Conservation (phyloP, 352 stramenopile species). For the Phytophthora boehmeriae region DNA sequence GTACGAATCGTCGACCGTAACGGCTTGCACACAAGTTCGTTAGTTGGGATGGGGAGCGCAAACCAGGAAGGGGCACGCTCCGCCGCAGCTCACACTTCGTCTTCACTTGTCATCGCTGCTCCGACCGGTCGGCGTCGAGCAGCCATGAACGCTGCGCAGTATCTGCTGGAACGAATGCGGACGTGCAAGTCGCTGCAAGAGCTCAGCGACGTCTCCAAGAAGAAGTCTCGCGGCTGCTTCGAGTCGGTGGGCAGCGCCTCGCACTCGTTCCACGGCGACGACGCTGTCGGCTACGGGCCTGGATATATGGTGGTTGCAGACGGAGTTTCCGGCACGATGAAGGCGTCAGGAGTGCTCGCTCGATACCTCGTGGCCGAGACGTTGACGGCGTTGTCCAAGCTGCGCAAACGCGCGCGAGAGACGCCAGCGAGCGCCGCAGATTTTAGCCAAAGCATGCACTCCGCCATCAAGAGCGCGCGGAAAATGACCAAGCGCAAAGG, state of each 20-base stretch:
- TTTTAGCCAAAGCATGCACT: constrained; percentile 71
- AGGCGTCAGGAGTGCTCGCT: constrained; percentile 81
- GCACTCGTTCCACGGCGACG: constrained; percentile 86
- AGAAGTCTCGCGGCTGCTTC: constrained; percentile 56
- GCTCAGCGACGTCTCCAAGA: constrained; percentile 22
- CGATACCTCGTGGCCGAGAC: constrained; percentile 82
- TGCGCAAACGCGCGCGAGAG: constrained; percentile 66
- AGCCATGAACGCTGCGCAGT: constrained; percentile 67
- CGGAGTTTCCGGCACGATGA: constrained; percentile 86
- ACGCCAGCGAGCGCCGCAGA: constrained; percentile 59
- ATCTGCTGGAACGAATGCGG: constrained; percentile 77
- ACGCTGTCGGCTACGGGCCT: constrained; percentile 84
- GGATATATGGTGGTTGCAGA: constrained; percentile 88
- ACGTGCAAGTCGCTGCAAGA: constrained; percentile 68
- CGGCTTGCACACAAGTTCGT: constrained; percentile 29
- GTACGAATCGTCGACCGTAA: not conserved
- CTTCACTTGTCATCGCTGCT: constrained; percentile 10
- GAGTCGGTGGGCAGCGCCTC: constrained; percentile 75
- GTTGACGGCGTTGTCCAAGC: constrained; percentile 65
- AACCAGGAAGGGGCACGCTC: constrained; percentile 23
- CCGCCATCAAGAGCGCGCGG: constrained; percentile 72
- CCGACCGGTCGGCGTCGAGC: constrained; percentile 1
- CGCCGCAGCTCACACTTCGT: constrained; percentile 13
- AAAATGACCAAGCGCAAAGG: constrained; percentile 81
- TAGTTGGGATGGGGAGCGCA: constrained; percentile 35